Percentiles rank a stretch among this genome's conserved stretches.
phyloP scores from a whole-genome alignment of 2,329 filamentous ascomycete species.

The Hirsutella rhossiliensis region DNA sequence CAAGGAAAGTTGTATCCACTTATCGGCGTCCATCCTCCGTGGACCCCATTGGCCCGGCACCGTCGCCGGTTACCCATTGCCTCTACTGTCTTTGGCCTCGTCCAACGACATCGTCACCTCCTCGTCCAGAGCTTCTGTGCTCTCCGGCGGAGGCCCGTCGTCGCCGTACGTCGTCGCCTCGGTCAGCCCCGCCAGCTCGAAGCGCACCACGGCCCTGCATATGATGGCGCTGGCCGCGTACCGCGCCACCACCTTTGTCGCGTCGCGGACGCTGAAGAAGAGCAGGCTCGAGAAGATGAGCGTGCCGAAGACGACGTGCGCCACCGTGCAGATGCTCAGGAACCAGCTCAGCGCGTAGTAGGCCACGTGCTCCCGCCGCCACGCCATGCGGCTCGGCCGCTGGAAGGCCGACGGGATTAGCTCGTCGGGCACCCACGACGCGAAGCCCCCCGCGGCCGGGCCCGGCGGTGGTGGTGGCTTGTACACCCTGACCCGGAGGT shows the following conservation, averaged over 20 bases:
- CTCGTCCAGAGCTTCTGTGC: neutral
- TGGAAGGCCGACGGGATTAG: neutral
- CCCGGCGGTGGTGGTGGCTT: neutral
- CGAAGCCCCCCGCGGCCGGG: neutral
- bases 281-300: neutral
- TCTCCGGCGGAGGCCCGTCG: neutral
- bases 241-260: neutral
- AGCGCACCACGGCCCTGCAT: neutral
- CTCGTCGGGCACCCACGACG: neutral
- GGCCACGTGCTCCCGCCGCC: neutral
- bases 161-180: neutral
- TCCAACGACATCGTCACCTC: neutral
- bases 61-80: too few relatives aligned
- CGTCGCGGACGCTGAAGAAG: neutral
- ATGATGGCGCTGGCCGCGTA: neutral
- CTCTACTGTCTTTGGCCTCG: neutral
- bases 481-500: neutral
- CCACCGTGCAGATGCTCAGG: neutral
- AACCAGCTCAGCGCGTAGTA: neutral
- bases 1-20: too few relatives aligned
- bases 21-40: too few relatives aligned
- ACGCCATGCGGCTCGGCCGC: neutral
- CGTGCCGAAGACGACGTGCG: neutral
- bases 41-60: too few relatives aligned
- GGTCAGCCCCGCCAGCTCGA: neutral